Base-by-base conservation (phyloP, 202 grass and related monocot genomes). In the Setaria italica region DNA sequence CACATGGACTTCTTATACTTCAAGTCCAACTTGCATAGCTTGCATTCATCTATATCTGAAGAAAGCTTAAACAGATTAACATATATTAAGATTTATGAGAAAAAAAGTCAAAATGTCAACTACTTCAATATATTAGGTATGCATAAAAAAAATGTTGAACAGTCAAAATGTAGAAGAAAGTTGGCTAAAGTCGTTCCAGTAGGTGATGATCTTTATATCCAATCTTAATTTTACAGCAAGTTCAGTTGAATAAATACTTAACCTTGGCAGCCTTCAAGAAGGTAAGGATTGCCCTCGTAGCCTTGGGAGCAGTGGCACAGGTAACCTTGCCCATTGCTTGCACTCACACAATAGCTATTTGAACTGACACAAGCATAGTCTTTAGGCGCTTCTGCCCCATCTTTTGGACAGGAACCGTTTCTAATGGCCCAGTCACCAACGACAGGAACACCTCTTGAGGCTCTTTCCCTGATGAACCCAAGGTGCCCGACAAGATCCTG, bases 31-130 rank as follows among this genome's bases (percentile, higher is more conserved):
- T 91, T 65, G 51, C 48, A 81, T 67, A 84, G 4, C 20, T 57
- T 55, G 20, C 94, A 96, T 74, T 96, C 94, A 47, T 96, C 41
- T 34, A 93, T 93, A 14, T 96, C 91, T 96, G 82, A 84, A 25
- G 49, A 11, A 25, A 25, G 25, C 25, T 25, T 25, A 25, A 25
- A 25, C 25, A 25, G 25, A 25, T 25, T 25, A 25, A 25, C 25
- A 25, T 25, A 25, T 25, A 25, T 25, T 25, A 7, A 46, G 1
- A 46, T 46, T 46, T 10, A 15, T 19, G 1, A 55, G 5, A 19
- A 55, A 55, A 55, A 16, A 16, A 16, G 13, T 14, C 25, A 25
- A 25, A 25, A 25, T 25, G 25, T 25, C 25, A 25, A 25, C 25
- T 25, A 25, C 25, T 25, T 25, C 25, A 25, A 25, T 25, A 25